Percentiles rank a stretch among this genome's conserved stretches.
Evolutionary conservation across 305 asterid species (phyloP).

Genomic region (Withania somnifera): DNA sequence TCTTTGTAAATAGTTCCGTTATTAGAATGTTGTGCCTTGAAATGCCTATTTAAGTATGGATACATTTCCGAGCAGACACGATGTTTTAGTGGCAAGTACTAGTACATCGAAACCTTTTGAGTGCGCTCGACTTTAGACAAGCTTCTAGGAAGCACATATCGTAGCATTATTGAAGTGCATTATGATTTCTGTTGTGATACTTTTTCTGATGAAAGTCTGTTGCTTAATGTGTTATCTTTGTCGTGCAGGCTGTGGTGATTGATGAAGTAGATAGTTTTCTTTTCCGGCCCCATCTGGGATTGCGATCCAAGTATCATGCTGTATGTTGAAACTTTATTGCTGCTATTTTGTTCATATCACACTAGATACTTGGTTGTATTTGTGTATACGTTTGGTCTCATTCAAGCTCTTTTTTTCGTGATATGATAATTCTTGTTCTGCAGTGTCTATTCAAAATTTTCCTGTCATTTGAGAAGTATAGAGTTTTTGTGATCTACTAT

Average conservation of each 20-base stretch:
- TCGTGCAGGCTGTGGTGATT: slow-evolving; percentile 71
- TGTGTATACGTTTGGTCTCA: neutral
- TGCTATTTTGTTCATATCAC: slow-evolving; percentile 1
- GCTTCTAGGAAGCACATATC: neutral
- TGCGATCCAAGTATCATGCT: slow-evolving; percentile 82
- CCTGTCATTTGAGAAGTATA: neutral
- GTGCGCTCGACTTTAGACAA: neutral
- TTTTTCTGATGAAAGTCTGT: neutral
- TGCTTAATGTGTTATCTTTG: neutral
- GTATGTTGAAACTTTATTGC: slow-evolving; percentile 32
- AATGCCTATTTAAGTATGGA: neutral
- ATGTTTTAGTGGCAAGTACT: neutral
- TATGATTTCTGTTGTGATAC: neutral
- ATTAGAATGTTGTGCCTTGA: neutral
- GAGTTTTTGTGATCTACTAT: neutral
- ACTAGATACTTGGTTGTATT: neutral
- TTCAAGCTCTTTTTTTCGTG: neutral
- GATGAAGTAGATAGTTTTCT: slow-evolving; percentile 92
- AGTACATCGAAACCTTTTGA: neutral
- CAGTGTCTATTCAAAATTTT: neutral
- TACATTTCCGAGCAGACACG: neutral
- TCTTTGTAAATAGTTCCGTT: neutral
- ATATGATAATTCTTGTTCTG: neutral
- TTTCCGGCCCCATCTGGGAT: slow-evolving; percentile 81
- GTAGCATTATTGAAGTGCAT: neutral